Evolutionary conservation across 2,329 filamentous ascomycete species (phyloP).

Genomic region (Fusarium newnesense): DNA sequence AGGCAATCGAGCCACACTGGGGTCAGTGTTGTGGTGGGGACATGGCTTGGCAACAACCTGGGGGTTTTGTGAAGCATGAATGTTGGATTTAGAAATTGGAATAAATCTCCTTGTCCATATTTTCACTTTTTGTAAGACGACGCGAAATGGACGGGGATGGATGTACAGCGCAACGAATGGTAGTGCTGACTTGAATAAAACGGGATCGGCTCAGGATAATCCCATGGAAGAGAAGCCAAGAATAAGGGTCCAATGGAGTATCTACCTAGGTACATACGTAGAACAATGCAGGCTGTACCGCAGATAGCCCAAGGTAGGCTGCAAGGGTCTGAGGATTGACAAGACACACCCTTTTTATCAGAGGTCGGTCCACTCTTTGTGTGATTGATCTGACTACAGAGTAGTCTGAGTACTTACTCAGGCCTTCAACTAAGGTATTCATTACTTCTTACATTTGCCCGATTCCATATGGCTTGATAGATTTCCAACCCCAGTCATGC

Average conservation of each 20-base stretch:
- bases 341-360: constrained; percentile 2
- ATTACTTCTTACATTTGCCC: background rate
- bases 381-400: background rate
- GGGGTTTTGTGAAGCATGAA: background rate
- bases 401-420: background rate
- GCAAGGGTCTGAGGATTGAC: background rate
- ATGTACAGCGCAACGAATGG: background rate
- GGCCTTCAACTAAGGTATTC: too few relatives aligned
- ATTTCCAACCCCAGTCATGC: background rate
- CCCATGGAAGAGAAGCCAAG: constrained; percentile 12
- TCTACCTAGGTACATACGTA: background rate
- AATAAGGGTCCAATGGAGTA: constrained; percentile 14
- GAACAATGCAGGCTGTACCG: constrained; percentile 18
- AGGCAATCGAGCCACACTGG: constrained; percentile 9
- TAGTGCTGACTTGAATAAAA: background rate
- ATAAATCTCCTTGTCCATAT: background rate
- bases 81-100: background rate
- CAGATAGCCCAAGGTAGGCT: background rate
- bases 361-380: background rate
- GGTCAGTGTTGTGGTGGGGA: constrained; percentile 4
- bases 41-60: constrained; percentile 5
- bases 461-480: background rate
- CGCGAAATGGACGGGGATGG: background rate
- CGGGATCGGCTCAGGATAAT: background rate
- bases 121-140: background rate